Base-by-base conservation (phyloP, 495 filamentous ascomycete genomes). In the Haplographium delicatum region DNA sequence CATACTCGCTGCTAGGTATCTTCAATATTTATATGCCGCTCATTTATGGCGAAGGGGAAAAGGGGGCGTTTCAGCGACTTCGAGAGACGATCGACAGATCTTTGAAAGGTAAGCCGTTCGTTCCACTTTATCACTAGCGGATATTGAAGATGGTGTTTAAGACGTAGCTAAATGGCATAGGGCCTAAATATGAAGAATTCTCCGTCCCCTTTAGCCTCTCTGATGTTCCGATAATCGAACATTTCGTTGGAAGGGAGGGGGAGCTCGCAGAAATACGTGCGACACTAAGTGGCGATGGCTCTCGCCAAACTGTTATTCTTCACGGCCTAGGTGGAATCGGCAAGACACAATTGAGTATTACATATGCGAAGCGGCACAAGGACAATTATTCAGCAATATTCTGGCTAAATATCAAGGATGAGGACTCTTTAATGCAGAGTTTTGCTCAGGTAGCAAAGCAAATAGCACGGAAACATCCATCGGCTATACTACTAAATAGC, bases 341-440 rank as follows among this genome's bases (percentile, higher is more conserved):
- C n/a, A n/a, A n/a, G n/a, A n/a, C n/a, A 16, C 11, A 66, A 13
- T 58, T 54, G 26, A 22, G 19, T 42, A 51, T 51, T 44, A 15
- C 20, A 4, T 51, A 42, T 18, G 20, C 48, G 20, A 41, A 46
- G 23, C 48, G 25, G 4, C 23, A 51, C 18, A 41, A 43, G 23
- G 24, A 41, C 15, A 43, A 25, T 20, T 51, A 42, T 38, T 42
- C 37, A 15, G 48, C 20, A 8, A 44, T 51, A 27, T 43, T 51
- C 18, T 51, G 48, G 48, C 23, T 43, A 1, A 51, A 51, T 38
- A 33, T 19, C 43, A n/a, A n/a, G n/a, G n/a, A n/a, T n/a, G n/a
- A n/a, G n/a, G n/a, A n/a, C n/a, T n/a, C n/a, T n/a, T n/a, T 67
- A 22, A 58, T 56, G 49, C 63, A 64, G 53, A 60, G 64, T 30